Evolutionary conservation across 352 stramenopile genomes (phyloP).

Genomic region (Achlya hypogyna): DNA sequence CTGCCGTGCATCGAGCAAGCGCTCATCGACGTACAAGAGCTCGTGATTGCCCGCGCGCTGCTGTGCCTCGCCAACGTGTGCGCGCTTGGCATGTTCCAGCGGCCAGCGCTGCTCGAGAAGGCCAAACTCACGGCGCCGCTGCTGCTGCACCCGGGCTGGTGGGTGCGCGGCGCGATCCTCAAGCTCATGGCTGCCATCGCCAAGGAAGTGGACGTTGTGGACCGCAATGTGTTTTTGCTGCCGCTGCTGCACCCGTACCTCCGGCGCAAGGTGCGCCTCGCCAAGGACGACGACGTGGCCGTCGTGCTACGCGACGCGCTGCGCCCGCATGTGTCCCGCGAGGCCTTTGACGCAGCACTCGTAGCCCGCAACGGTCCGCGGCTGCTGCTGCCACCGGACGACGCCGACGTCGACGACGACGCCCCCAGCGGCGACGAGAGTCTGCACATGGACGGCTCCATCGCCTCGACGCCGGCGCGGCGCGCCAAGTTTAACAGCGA

Average conservation of each 20-base stretch:
- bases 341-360: slow-evolving; percentile 76
- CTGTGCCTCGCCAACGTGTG: slow-evolving; percentile 87
- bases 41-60: slow-evolving; percentile 91
- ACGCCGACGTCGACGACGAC: slow-evolving; percentile 5
- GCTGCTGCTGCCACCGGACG: slow-evolving; percentile 19
- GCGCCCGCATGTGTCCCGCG: slow-evolving; percentile 60
- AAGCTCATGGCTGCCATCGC: slow-evolving; percentile 83
- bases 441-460: not conserved
- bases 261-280: slow-evolving; percentile 70
- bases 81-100: slow-evolving; percentile 88
- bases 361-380: not conserved
- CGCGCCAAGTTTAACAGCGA: slow-evolving; percentile 10
- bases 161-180: slow-evolving; percentile 74
- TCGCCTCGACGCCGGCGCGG: slow-evolving; percentile 11
- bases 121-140: slow-evolving; percentile 74
- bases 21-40: slow-evolving; percentile 93
- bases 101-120: slow-evolving; percentile 68
- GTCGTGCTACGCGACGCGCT: slow-evolving; percentile 55
- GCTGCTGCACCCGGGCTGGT: slow-evolving; percentile 82
- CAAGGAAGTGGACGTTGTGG: slow-evolving; percentile 79
- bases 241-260: slow-evolving; percentile 86
- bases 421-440: slow-evolving; percentile 16
- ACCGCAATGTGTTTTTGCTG: slow-evolving; percentile 88
- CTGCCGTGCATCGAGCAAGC: slow-evolving; percentile 95
- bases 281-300: slow-evolving; percentile 46